Percentiles rank a stretch among this genome's conserved stretches.
Conservation (phyloP, 2,329 filamentous ascomycete species). For the Xylariales sp. region DNA sequence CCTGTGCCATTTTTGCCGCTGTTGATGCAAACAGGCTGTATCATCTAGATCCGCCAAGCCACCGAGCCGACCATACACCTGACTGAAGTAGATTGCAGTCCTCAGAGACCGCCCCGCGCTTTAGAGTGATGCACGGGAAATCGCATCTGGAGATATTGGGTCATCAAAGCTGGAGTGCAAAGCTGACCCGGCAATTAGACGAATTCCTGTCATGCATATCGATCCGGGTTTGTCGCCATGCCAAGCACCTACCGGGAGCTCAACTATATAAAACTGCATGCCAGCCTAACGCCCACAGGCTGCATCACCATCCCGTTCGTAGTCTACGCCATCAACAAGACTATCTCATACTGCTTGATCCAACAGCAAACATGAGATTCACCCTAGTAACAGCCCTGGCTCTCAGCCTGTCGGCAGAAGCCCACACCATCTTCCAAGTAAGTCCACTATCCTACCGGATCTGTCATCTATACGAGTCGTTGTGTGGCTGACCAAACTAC, state of each 20-base stretch:
- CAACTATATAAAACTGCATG: background rate
- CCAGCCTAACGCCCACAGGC: background rate
- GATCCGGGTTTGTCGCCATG: too few relatives aligned
- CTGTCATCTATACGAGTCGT: background rate
- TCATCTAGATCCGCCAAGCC: background rate
- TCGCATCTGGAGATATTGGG: background rate
- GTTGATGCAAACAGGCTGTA: background rate
- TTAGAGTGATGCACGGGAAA: background rate
- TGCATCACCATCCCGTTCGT: background rate
- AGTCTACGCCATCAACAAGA: background rate
- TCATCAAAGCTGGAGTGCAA: background rate
- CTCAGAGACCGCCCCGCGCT: background rate
- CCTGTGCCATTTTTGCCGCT: background rate
- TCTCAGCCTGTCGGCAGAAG: constrained; percentile 31
- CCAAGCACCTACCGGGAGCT: background rate
- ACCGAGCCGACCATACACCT: background rate
- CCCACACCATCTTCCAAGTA: constrained; percentile 40
- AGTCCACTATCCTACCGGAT: background rate
- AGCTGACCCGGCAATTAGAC: background rate
- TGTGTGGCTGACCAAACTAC: background rate
- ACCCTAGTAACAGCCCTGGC: constrained; percentile 28
- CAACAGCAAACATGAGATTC: constrained; percentile 31
- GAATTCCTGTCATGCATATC: background rate
- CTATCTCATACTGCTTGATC: background rate
- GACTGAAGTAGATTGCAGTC: background rate